Evolutionary conservation across 2,329 filamentous ascomycete species (phyloP).

Genomic region (Neodidymelliopsis sp.): DNA sequence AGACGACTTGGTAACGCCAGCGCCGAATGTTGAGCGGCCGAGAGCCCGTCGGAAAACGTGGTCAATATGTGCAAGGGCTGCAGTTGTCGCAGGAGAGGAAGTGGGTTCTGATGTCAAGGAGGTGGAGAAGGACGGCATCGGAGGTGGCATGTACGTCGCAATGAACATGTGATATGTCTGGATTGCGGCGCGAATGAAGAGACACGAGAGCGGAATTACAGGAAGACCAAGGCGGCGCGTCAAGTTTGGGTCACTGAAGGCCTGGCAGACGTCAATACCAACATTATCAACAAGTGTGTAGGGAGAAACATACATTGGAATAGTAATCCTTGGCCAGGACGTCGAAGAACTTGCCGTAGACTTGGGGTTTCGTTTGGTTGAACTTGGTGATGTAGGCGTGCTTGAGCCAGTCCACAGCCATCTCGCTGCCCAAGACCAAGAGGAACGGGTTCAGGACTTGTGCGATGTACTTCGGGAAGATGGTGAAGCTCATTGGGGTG

Average conservation of each 20-base stretch:
- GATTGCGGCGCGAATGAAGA: conserved; percentile 92
- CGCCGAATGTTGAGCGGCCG: conserved; percentile 72
- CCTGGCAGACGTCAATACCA: conserved; percentile 57
- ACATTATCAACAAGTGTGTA: background rate
- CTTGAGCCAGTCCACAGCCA: conserved; percentile 96
- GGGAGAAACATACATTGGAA: conserved; percentile 71
- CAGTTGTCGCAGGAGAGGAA: conserved; percentile 70
- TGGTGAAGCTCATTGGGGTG: conserved; percentile 87
- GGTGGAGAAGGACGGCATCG: conserved; percentile 71
- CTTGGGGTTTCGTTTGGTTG: conserved; percentile 91
- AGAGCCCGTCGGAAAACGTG: conserved; percentile 78
- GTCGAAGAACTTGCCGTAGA: conserved; percentile 90
- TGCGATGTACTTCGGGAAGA: conserved; percentile 84
- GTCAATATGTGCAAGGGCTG: conserved; percentile 81
- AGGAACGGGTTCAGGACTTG: conserved; percentile 93
- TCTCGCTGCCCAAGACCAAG: conserved; percentile 93
- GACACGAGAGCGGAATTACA: conserved; percentile 88
- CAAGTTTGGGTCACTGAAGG: conserved; percentile 88
- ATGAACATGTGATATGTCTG: conserved; percentile 99
- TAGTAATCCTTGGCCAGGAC: conserved; percentile 98
- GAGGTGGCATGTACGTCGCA: conserved; percentile 81
- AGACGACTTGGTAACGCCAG: conserved; percentile 40
- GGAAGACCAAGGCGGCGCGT: conserved; percentile 90
- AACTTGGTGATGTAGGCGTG: conserved; percentile 99
- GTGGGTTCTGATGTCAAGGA: conserved; percentile 67